Conservation (phyloP, 1,139 yeast genomes). For the Taiozyma sp. region DNA sequence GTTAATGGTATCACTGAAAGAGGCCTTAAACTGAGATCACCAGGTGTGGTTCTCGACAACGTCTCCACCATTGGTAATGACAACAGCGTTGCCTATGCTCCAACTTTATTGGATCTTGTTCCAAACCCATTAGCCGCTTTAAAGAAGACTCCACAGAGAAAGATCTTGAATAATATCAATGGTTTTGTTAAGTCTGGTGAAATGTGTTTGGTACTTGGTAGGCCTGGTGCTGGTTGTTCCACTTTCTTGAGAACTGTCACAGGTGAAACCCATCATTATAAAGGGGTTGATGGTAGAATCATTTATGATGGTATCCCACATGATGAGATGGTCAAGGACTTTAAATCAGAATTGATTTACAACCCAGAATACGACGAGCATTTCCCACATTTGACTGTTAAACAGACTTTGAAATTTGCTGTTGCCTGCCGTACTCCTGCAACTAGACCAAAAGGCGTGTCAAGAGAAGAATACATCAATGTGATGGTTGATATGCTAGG, state of each 20-base stretch:
- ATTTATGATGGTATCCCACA: slow-evolving; percentile 47
- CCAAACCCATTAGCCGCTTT: slow-evolving; percentile 24
- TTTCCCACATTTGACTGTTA: slow-evolving; percentile 48
- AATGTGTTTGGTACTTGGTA: slow-evolving; percentile 45
- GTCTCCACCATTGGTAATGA: slow-evolving; percentile 31
- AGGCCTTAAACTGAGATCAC: slow-evolving; percentile 32
- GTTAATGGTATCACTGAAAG: slow-evolving; percentile 25
- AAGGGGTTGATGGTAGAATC: slow-evolving; percentile 38
- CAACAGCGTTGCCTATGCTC: slow-evolving; percentile 29
- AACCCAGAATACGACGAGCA: slow-evolving; percentile 49
- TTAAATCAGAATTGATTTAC: slow-evolving; percentile 46
- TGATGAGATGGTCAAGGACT: slow-evolving; percentile 39
- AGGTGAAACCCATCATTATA: slow-evolving; percentile 56
- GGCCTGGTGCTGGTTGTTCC: slow-evolving; percentile 55
- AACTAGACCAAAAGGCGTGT: slow-evolving; percentile 32
- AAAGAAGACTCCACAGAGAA: slow-evolving; percentile 6
- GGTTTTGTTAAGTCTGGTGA: slow-evolving; percentile 45
- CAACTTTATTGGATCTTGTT: slow-evolving; percentile 28
- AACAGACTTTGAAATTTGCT: slow-evolving; percentile 41
- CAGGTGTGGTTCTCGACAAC: slow-evolving; percentile 27
- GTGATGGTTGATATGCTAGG: slow-evolving; percentile 41
- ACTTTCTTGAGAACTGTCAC: slow-evolving; percentile 51
- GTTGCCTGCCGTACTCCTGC: slow-evolving; percentile 35
- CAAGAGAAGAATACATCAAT: slow-evolving; percentile 40
- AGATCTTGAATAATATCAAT: slow-evolving; percentile 31